Evolutionary conservation across 352 stramenopile species (phyloP), one percentile per base, ranked within the genome.

Genomic region (Globisporangium camurandrum): DNA sequence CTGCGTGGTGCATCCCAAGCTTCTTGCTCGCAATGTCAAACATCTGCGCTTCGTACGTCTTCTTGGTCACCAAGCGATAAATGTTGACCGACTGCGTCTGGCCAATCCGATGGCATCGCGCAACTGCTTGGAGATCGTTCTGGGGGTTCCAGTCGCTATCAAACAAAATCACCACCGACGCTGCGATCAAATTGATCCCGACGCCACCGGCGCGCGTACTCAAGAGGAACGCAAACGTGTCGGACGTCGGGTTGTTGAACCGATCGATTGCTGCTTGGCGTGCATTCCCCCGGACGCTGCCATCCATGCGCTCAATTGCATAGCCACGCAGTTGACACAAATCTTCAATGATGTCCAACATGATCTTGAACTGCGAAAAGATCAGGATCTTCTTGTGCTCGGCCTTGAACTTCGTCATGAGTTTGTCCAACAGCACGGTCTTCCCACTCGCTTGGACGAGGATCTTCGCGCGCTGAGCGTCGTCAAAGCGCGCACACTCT

Each of bases 11-110:
- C 61, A 99, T 93, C 10, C 96, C 97, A 7, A 99, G 77, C 66
- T 99, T 99, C 66, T 97, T 98, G 22, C 84, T 98, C 14, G 97
- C 97, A 55, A 98, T 96, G 50, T 98, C 95, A 76, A 99, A 99
- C 94, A 99, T 99, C 61, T 99, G 95, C 40, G 96, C 93, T 71
- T 99, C 97, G 59, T 99, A 99, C 20, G 95, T 98, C 45, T 97
- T 94, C 69, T 98, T 98, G 10, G 97, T 99, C 51, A 99, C 94
- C 11, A 99, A 75, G 49, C 97, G 95, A 71, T 99, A 99, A 30
- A 99, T 98, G 61, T 95, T 97, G 33, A 99, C 97, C 31, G 97
- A 96, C 61, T 99, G 98, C 0, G 96, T 99, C 67, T 99, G 97
- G 7, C 97, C 97, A 56, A 99, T 99, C 64, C 97, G 91, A 70